Evolutionary conservation across 2,329 filamentous ascomycete genomes (phyloP), one percentile per base, ranked within the genome.

Genomic region (Sporothrix inflata): DNA sequence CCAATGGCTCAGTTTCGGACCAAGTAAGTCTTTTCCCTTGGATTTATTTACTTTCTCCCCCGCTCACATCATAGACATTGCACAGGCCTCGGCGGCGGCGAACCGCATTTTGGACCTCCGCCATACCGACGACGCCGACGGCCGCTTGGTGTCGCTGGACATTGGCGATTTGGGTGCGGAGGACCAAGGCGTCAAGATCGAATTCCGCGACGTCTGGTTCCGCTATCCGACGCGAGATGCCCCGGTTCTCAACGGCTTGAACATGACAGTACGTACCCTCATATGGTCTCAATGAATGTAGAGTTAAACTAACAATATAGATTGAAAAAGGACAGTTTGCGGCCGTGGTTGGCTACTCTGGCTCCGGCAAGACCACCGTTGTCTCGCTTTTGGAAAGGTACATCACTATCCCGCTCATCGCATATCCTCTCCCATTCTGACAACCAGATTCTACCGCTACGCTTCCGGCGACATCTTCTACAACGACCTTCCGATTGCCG

Each of bases 131-230:
- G 71, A 74, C 9, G 53, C 45, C 4, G 75, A 78, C 34, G 77
- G 75, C 4, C 77, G 75, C 9, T 76, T 77, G 3, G 71, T 76
- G 7, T 77, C 78, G 1, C 73, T 78, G 0, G 76, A 79, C 51
- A 68, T 72, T 16, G 78, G 78, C 3, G 75, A 78, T n/a, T 69
- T 79, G 34, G 76, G 76, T 0, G 75, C 77, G 12, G 69, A 76
- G 14, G 78, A 79, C 60, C 77, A 75, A 72, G 78, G 78, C 9
- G 78, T 79, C 47, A 83, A 83, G 55, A 86, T 92, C 75, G 89
- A 92, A 77, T 90, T 93, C 78, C 84, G 86, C 21, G 86, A 90
- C 74, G 89, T 92, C 3, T 89, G 91, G 78, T 92, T 92, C 83
- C 84, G 88, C 60, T 93, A 93, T 76, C 90, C 90, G 1, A 91